These are phyloP conservation scores for Penicillium janthinellum DNA, from an alignment of 2,329 filamentous ascomycete genomes.

Conservation along the genomic window DNA sequence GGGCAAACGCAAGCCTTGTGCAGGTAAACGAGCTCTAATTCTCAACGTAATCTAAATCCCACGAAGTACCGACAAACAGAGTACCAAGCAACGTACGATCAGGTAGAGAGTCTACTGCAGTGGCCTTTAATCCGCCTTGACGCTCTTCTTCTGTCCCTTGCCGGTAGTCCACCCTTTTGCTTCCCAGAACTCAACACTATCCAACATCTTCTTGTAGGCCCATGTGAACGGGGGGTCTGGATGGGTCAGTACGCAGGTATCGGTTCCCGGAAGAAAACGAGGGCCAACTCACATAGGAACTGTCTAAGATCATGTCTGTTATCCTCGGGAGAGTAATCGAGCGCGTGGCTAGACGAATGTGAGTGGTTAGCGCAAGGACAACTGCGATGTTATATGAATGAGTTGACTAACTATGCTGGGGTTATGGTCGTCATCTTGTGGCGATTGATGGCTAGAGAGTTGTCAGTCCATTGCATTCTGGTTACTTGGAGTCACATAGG, in stretches of 20 bases:
- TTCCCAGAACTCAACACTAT: conserved; percentile 48
- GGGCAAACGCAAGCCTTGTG: neutral
- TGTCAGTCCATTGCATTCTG: neutral
- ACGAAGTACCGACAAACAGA: neutral
- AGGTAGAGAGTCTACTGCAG: neutral
- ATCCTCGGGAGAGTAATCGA: conserved; percentile 57
- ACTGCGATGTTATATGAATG: neutral
- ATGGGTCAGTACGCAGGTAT: neutral
- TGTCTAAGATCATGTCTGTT: conserved; percentile 62
- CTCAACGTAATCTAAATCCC: neutral
- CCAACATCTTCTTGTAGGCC: conserved; percentile 54
- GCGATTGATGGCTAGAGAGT: conserved; percentile 53
- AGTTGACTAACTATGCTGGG: conserved; percentile 47
- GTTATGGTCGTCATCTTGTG: conserved; percentile 27
- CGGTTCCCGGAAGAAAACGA: neutral
- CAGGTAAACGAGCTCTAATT: neutral
- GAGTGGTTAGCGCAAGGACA: neutral
- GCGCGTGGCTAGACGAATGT: conserved; percentile 42
- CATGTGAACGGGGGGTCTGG: conserved; percentile 45
- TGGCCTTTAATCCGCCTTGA: conserved; percentile 34
- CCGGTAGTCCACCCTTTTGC: conserved; percentile 37
- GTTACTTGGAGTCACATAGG: neutral
- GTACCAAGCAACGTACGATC: neutral
- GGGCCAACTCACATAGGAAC: conserved; percentile 49
- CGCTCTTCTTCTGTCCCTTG: conserved; percentile 39